A percentile compares a stretch with the other conserved stretches of the same genome.
These are phyloP conservation scores for Sphagnum magellanicum DNA, from an alignment of 228 moss, liverwort and hornwort species.

Conservation along the genomic window DNA sequence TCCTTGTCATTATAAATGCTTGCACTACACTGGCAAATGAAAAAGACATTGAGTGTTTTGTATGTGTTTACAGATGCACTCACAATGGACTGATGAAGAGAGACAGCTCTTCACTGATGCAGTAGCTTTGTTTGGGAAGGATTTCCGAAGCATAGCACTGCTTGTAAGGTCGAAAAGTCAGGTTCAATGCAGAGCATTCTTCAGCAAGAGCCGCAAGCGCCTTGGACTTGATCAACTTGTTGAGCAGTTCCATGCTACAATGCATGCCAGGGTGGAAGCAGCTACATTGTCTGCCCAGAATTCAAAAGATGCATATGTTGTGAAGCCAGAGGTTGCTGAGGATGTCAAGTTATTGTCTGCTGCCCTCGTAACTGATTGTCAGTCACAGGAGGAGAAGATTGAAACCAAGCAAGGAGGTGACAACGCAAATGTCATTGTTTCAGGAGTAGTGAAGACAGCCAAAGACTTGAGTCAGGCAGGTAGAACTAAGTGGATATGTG, in stretches of 20 bases:
- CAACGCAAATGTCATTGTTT: slow-evolving; percentile 15
- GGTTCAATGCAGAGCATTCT: slow-evolving; percentile 48
- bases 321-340: slow-evolving; percentile 11
- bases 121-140: slow-evolving; percentile 63
- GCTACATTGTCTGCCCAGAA: slow-evolving; percentile 39
- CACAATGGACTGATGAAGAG: slow-evolving; percentile 76
- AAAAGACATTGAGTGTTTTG: too few species aligned
- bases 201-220: slow-evolving; percentile 53
- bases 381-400: neutral
- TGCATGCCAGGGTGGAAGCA: slow-evolving; percentile 22
- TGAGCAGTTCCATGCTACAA: slow-evolving; percentile 49
- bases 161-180: slow-evolving; percentile 57
- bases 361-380: too few species aligned
- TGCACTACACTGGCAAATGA: too few species aligned
- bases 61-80: slow-evolving; percentile 30
- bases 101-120: slow-evolving; percentile 71
- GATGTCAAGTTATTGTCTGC: slow-evolving; percentile 15
- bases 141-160: slow-evolving; percentile 70
- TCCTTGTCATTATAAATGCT: too few species aligned
- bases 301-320: slow-evolving; percentile 15
- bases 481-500: slow-evolving; percentile 34
- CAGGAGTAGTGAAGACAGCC: slow-evolving; percentile 8
- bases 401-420: neutral
- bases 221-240: slow-evolving; percentile 50
- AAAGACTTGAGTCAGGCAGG: slow-evolving; percentile 40